These are phyloP conservation scores for Lophiotrema nucula DNA, from an alignment of 495 filamentous ascomycete species.

Conservation along the genomic window DNA sequence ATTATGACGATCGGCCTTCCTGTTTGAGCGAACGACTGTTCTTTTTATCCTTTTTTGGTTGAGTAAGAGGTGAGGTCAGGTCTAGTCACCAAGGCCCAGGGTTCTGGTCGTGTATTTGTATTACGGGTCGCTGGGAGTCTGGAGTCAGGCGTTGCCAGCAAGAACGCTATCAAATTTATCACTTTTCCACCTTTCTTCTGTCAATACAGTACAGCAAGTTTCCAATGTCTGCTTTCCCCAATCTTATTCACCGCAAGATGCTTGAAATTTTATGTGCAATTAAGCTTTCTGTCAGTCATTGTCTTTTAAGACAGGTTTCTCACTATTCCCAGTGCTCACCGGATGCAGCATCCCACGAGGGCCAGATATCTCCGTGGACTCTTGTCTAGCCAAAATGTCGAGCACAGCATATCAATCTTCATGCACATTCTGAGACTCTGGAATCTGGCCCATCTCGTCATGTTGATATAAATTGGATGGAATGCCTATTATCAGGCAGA, in stretches of 20 bases:
- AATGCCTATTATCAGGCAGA: background rate
- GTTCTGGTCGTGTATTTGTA: constrained; percentile 28
- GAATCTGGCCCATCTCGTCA: constrained; percentile 16
- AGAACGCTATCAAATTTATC: constrained; percentile 19
- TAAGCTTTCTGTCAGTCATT: constrained; percentile 7
- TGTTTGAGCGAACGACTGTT: background rate
- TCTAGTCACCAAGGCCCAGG: too few relatives aligned
- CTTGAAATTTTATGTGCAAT: background rate
- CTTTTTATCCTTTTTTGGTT: constrained; percentile 27
- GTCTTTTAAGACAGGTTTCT: constrained; percentile 7
- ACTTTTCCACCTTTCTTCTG: background rate
- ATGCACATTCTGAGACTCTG: constrained; percentile 19
- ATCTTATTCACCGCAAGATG: too few relatives aligned
- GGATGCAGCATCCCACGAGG: background rate
- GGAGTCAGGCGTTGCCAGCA: constrained; percentile 21
- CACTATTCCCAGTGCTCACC: background rate
- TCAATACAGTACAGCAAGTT: too few relatives aligned
- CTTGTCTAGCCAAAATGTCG: background rate
- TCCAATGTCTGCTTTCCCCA: too few relatives aligned
- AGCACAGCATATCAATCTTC: background rate
- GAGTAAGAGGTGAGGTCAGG: constrained; percentile 6
- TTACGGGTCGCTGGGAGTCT: constrained; percentile 11
- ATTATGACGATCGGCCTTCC: constrained; percentile 19
- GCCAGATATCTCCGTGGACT: background rate
- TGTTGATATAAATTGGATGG: constrained; percentile 19